phyloP scores from a whole-genome alignment of 2,329 filamentous ascomycete genomes.

The Alternaria metachromatica region DNA sequence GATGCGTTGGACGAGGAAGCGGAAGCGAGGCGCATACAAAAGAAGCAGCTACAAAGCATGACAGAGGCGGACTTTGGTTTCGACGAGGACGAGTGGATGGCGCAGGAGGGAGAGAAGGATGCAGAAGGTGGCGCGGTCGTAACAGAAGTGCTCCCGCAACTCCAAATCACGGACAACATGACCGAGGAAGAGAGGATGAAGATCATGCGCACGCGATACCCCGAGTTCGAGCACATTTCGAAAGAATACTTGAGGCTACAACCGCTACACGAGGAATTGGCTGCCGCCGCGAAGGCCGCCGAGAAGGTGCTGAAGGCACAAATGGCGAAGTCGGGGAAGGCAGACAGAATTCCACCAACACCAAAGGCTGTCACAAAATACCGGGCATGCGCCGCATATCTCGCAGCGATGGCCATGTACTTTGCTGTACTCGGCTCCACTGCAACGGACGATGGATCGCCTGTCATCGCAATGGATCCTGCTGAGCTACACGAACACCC shows the following conservation, averaged over 20 bases:
- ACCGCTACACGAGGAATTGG: conserved; percentile 64
- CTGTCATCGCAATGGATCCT: conserved; percentile 70
- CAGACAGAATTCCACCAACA: conserved; percentile 11
- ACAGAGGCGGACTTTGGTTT: conserved; percentile 91
- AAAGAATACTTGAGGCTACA: conserved; percentile 80
- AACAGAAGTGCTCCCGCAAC: conserved; percentile 83
- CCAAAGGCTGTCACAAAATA: conserved; percentile 66
- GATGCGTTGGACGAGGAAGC: conserved; percentile 89
- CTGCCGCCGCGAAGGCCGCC: conserved; percentile 64
- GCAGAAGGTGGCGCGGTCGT: conserved; percentile 64
- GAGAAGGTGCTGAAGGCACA: conserved; percentile 50
- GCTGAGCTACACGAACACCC: conserved; percentile 86
- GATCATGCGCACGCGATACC: conserved; percentile 81
- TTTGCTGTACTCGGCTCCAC: conserved; percentile 91
- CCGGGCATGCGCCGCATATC: conserved; percentile 82
- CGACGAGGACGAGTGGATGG: conserved; percentile 85
- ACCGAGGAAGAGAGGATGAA: conserved; percentile 73
- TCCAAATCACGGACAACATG: conserved; percentile 84
- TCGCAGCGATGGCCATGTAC: conserved; percentile 89
- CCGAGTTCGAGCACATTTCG: conserved; percentile 87
- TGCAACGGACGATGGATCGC: conserved; percentile 61
- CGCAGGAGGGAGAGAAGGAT: conserved; percentile 56
- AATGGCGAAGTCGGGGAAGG: conserved; percentile 28
- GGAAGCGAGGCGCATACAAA: conserved; percentile 85
- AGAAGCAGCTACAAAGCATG: conserved; percentile 90